Conservation (phyloP, 345 rosid species). For the Nasturtium officinale region DNA sequence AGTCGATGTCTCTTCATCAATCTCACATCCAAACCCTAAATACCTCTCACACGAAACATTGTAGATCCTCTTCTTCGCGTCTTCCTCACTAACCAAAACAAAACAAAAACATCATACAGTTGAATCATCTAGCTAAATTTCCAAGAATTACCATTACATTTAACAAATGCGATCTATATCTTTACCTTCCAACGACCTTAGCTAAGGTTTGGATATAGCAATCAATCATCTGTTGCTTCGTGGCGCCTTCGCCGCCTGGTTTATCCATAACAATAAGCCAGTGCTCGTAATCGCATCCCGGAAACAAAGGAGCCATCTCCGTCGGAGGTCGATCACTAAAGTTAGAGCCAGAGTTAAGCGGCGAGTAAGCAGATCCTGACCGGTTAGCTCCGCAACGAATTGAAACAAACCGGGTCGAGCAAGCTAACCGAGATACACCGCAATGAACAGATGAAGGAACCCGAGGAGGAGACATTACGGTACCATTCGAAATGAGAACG, state of each 20-base stretch:
- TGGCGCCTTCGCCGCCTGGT: conserved; percentile 86
- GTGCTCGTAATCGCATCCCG: conserved; percentile 92
- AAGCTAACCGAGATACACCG: conserved; percentile 45
- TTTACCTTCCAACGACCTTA: conserved; percentile 76
- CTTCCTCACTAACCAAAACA: conserved; percentile 67
- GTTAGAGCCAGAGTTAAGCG: conserved; percentile 85
- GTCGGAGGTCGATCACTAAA: conserved; percentile 94
- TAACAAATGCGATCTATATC: neutral
- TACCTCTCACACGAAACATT: conserved; percentile 97
- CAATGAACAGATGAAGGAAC: conserved; percentile 44
- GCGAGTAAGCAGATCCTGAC: conserved; percentile 79
- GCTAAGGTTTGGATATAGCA: conserved; percentile 82
- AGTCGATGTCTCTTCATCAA: conserved; percentile 93
- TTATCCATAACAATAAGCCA: conserved; percentile 98
- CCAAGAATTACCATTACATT: neutral
- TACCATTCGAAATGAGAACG: conserved; percentile 41
- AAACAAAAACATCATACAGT: conserved; percentile 21
- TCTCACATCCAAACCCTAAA: conserved; percentile 91
- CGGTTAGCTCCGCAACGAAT: conserved; percentile 78
- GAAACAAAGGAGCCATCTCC: conserved; percentile 93
- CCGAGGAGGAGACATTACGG: conserved; percentile 46
- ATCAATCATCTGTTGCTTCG: conserved; percentile 95
- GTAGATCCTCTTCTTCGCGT: conserved; percentile 86
- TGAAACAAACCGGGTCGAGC: conserved; percentile 50
- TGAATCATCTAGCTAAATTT: no score